Evolutionary conservation across 2,329 filamentous ascomycete species (phyloP).

Genomic region (Diaporthe humulicola): DNA sequence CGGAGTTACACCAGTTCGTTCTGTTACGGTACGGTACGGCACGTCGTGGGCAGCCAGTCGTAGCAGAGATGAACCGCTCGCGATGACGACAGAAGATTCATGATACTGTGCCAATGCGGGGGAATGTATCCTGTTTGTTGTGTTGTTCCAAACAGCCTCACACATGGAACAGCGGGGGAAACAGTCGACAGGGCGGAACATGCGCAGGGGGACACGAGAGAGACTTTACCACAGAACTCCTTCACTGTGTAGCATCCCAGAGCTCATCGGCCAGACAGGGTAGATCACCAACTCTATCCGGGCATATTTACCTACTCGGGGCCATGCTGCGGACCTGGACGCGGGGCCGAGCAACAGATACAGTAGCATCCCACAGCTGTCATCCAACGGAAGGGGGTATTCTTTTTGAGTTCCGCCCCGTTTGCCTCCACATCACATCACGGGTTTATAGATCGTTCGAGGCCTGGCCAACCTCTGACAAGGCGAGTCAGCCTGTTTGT

Average conservation of each 20-base stretch:
- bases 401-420: neutral
- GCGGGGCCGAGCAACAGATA: neutral
- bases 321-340: slow-evolving; percentile 1
- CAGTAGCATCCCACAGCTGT: neutral
- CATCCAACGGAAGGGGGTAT: neutral
- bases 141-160: neutral
- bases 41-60: neutral
- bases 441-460: neutral
- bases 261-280: slow-evolving; percentile 4
- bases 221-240: neutral
- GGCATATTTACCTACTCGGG: slow-evolving; percentile 6
- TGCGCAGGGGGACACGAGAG: neutral
- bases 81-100: neutral
- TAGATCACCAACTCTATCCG: slow-evolving; percentile 21
- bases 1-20: neutral
- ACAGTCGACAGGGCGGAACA: neutral
- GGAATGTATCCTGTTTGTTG: neutral
- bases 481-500: slow-evolving; percentile 23
- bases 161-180: neutral
- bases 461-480: slow-evolving; percentile 12
- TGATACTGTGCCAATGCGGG: neutral
- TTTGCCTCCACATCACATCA: neutral
- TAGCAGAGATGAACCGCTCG: neutral
- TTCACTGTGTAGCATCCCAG: neutral
- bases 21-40: neutral